Percentiles rank a stretch among this genome's conserved stretches.
Conservation (phyloP, 2,329 filamentous ascomycete genomes). For the Thielaviopsis musarum region DNA sequence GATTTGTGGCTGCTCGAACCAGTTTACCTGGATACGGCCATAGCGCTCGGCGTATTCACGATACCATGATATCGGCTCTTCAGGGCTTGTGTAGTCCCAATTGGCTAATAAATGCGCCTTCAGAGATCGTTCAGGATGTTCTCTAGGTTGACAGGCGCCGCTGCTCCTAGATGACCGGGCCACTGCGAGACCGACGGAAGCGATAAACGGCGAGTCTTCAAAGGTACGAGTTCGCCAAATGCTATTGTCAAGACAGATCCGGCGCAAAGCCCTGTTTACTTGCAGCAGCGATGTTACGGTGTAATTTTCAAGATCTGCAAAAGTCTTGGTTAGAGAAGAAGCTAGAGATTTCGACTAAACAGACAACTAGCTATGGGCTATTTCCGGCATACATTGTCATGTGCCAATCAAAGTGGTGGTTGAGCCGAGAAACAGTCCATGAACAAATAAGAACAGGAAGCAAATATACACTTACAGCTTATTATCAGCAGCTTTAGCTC, state of each 20-base stretch:
- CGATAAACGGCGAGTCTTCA: constrained; percentile 35
- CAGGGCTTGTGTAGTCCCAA: constrained; percentile 65
- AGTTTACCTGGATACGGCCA: constrained; percentile 55
- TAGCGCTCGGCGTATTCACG: constrained; percentile 74
- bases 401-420: too few species aligned
- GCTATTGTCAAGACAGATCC: constrained; percentile 53
- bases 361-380: too few species aligned
- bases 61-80: constrained; percentile 67
- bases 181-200: background rate
- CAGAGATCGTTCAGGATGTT: background rate
- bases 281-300: constrained; percentile 1
- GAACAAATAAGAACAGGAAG: too few species aligned
- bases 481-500: constrained; percentile 5
- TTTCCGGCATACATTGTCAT: too few species aligned
- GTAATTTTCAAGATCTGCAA: constrained; percentile 1
- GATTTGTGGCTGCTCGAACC: constrained; percentile 50
- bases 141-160: too few species aligned
- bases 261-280: constrained; percentile 28
- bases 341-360: background rate
- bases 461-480: constrained; percentile 1
- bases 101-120: constrained; percentile 45
- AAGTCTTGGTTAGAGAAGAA: background rate
- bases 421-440: too few species aligned
- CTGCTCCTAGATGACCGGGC: background rate
- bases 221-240: constrained; percentile 68